Conservation (phyloP, 139 green algal species). For the Pleodorina starrii region DNA sequence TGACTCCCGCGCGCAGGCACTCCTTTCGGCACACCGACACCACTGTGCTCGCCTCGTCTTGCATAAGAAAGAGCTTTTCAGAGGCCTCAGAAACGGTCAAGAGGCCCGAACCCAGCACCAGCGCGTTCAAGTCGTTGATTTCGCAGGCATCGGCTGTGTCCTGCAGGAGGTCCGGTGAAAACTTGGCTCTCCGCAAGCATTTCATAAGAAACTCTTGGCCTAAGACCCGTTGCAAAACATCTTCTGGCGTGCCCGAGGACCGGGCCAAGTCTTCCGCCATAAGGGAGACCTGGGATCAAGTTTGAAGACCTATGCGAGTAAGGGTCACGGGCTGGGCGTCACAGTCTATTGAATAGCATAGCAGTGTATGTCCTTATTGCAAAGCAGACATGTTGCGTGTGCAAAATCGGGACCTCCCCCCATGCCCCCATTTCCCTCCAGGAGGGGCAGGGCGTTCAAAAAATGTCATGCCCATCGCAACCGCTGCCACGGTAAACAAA, state of each 20-base stretch:
- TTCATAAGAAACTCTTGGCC: slow-evolving; percentile 46
- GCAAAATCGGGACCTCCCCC: no score
- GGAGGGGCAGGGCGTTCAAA: no score
- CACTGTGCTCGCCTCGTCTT: slow-evolving; percentile 56
- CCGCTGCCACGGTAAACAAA: no score
- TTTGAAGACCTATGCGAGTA: neutral
- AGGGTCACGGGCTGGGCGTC: neutral
- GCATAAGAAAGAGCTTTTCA: slow-evolving; percentile 62
- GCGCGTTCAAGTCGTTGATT: slow-evolving; percentile 59
- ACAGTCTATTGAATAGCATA: no score
- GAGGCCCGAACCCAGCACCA: slow-evolving; percentile 38
- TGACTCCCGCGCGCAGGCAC: slow-evolving; percentile 55
- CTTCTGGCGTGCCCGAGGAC: slow-evolving; percentile 14
- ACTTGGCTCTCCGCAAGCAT: slow-evolving; percentile 54
- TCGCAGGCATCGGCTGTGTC: slow-evolving; percentile 60
- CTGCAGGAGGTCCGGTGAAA: slow-evolving; percentile 54
- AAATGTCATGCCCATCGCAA: no score
- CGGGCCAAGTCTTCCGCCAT: slow-evolving; percentile 43
- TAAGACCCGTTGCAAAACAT: slow-evolving; percentile 25
- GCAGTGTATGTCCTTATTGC: no score
- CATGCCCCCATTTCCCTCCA: no score
- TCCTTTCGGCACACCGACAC: slow-evolving; percentile 49
- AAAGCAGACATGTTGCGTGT: no score
- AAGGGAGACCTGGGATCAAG: slow-evolving; percentile 18
- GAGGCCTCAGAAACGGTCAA: slow-evolving; percentile 47